Evolutionary conservation across 2,329 filamentous ascomycete species (phyloP).

Genomic region (Tolypocladium endophyticum): DNA sequence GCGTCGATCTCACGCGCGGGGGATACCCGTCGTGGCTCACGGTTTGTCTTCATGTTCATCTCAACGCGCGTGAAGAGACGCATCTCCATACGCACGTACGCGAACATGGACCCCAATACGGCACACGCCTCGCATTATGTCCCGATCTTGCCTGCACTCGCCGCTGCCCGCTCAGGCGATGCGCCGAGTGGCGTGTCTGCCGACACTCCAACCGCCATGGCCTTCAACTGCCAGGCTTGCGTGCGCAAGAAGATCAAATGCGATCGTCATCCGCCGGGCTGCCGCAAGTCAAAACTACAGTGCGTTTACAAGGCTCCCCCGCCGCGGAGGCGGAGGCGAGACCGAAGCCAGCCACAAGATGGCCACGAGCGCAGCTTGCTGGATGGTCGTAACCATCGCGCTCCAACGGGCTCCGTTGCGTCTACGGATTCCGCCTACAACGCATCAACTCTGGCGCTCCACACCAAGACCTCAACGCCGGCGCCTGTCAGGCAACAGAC

Average conservation of each 20-base stretch:
- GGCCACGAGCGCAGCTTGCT: background rate
- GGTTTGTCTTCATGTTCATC: background rate
- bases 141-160: background rate
- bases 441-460: background rate
- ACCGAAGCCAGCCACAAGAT: background rate
- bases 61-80: background rate
- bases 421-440: background rate
- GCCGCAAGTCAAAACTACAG: background rate
- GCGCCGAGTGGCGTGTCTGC: background rate
- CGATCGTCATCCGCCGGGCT: background rate
- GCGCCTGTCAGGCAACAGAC: too few relatives aligned
- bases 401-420: background rate
- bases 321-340: background rate
- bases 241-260: background rate
- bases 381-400: background rate
- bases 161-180: background rate
- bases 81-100: background rate
- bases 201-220: background rate
- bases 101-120: background rate
- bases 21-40: too few relatives aligned
- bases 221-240: background rate
- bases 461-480: background rate
- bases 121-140: background rate
- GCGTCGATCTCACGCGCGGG: too few relatives aligned
- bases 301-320: background rate